These are phyloP conservation scores for Eutrema japonicum DNA, from an alignment of 345 rosid species.

Conservation along the genomic window DNA sequence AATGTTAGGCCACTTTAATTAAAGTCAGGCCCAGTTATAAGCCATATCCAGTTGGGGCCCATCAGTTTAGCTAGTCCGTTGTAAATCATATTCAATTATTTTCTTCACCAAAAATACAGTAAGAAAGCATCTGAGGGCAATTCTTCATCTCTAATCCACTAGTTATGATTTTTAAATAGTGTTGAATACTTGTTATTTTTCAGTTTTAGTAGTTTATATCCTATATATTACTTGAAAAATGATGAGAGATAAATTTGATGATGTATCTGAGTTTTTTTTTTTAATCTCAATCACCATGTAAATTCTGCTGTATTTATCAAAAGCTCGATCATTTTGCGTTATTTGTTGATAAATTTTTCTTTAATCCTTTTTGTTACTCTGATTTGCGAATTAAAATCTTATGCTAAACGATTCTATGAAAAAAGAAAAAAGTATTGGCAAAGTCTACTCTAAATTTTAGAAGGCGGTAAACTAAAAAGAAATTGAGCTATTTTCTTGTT, in stretches of 20 bases:
- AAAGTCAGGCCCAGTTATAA: background rate
- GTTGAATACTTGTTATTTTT: background rate
- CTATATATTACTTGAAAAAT: background rate
- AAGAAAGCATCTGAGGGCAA: background rate
- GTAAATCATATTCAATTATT: background rate
- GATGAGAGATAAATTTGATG: background rate
- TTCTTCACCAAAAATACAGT: background rate
- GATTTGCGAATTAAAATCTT: too few relatives aligned
- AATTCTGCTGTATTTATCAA: background rate
- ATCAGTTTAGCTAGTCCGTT: background rate
- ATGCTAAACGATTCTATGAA: background rate
- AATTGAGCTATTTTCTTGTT: too few relatives aligned
- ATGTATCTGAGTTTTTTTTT: background rate
- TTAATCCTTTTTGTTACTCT: too few relatives aligned
- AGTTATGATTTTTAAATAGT: background rate
- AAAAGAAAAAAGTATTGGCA: background rate
- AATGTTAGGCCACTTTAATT: constrained; percentile 15
- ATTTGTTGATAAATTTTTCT: background rate
- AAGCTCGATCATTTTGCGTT: background rate
- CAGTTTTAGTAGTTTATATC: background rate
- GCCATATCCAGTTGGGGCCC: background rate
- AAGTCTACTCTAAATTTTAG: too few relatives aligned
- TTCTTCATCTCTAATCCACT: background rate
- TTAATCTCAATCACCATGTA: background rate
- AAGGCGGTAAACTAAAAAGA: too few relatives aligned